Percentiles rank a stretch among this genome's conserved stretches.
phyloP scores from a whole-genome alignment of 805 yeast genomes.

The Candida odintsovae region DNA sequence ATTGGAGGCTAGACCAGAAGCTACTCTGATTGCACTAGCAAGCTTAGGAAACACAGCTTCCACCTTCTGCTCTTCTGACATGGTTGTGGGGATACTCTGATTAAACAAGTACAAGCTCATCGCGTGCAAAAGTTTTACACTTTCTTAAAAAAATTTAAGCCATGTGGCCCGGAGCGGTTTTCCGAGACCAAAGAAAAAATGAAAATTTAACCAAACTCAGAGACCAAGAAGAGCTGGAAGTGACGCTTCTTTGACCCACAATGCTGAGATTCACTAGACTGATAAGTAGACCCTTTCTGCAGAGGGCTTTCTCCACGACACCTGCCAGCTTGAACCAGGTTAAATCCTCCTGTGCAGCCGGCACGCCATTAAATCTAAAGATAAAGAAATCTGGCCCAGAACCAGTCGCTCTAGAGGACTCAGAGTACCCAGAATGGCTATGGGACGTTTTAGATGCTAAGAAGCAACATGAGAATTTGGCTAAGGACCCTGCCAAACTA shows the following conservation, averaged over 20 bases:
- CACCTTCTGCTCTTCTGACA: not conserved
- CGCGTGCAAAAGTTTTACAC: not conserved
- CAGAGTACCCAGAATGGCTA: constrained; percentile 91
- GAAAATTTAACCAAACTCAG: too few species aligned
- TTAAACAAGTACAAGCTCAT: not conserved
- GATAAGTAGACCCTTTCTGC: not conserved
- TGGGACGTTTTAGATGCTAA: constrained; percentile 77
- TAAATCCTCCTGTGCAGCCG: constrained; percentile 55
- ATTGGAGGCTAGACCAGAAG: constrained; percentile 66
- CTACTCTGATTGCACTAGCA: constrained; percentile 55
- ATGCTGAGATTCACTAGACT: not conserved
- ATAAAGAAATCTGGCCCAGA: constrained; percentile 78
- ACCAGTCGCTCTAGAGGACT: constrained; percentile 81
- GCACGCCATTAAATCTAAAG: constrained; percentile 68
- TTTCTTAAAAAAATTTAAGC: too few species aligned
- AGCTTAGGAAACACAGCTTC: constrained; percentile 34
- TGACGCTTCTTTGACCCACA: too few species aligned
- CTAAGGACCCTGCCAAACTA: constrained; percentile 53
- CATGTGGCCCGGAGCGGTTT: too few species aligned
- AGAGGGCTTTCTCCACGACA: constrained; percentile 3
- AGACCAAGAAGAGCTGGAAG: too few species aligned
- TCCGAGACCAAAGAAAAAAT: too few species aligned
- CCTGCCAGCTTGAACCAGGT: constrained; percentile 2
- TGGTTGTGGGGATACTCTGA: not conserved
- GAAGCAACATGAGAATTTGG: constrained; percentile 50